These are phyloP conservation scores for Elongisporangium senticosum DNA, from an alignment of 352 stramenopile genomes.

Conservation along the genomic window DNA sequence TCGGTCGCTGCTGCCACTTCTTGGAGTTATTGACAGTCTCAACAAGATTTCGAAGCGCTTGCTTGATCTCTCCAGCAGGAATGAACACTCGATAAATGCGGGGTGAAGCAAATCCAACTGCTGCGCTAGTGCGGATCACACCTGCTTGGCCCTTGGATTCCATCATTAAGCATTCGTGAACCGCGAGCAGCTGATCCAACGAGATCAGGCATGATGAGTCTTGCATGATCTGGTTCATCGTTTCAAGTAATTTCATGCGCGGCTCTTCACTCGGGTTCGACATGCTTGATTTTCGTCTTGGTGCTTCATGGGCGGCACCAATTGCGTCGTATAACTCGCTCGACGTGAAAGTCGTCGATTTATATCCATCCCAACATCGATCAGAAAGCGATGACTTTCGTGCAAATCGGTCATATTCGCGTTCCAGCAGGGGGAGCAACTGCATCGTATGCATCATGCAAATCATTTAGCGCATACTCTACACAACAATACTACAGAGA, in stretches of 20 bases:
- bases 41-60: conserved; percentile 37
- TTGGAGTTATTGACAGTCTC: conserved; percentile 36
- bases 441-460: conserved; percentile 8
- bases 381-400: conserved; percentile 31
- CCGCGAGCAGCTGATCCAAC: conserved; percentile 45
- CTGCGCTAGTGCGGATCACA: conserved; percentile 43
- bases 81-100: conserved; percentile 82
- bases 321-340: conserved; percentile 77
- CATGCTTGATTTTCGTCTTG: conserved; percentile 1
- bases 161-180: conserved; percentile 55
- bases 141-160: conserved; percentile 37
- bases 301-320: conserved; percentile 45
- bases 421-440: conserved; percentile 36
- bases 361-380: conserved; percentile 25
- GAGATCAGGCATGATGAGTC: conserved; percentile 48
- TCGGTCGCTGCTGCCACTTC: conserved; percentile 36
- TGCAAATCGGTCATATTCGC: conserved; percentile 56
- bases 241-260: conserved; percentile 39
- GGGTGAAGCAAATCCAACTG: conserved; percentile 69
- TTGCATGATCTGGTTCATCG: conserved; percentile 63
- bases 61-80: conserved; percentile 49
- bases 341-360: conserved; percentile 37
- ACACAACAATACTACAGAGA: background rate
- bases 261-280: conserved; percentile 14
- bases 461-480: background rate